These are phyloP conservation scores for Pyrenochaeta sp. DNA, from an alignment of 2,329 filamentous ascomycete genomes.

Conservation along the genomic window DNA sequence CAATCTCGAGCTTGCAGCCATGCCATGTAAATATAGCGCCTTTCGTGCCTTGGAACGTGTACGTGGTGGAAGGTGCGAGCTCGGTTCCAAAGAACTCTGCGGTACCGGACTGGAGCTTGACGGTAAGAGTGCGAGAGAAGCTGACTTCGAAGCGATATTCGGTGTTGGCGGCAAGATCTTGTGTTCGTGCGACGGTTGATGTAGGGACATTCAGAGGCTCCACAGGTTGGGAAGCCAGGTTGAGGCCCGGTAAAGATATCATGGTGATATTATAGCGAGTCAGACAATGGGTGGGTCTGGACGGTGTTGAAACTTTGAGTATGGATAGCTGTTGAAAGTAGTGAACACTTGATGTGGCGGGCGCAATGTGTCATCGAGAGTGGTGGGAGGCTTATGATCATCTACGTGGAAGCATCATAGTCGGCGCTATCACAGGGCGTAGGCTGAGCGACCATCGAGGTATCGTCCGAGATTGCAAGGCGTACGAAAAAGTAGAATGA, in stretches of 20 bases:
- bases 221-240: constrained; percentile 47
- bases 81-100: constrained; percentile 97
- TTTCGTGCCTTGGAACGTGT: constrained; percentile 83
- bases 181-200: constrained; percentile 42
- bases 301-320: background rate
- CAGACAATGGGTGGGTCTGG: background rate
- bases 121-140: constrained; percentile 44
- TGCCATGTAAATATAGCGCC: constrained; percentile 92
- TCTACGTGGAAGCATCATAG: no score
- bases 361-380: background rate
- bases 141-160: constrained; percentile 56
- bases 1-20: constrained; percentile 85
- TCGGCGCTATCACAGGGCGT: no score
- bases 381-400: no score
- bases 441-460: background rate
- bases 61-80: constrained; percentile 80
- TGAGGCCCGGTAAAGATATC: constrained; percentile 58
- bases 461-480: background rate
- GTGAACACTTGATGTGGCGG: background rate
- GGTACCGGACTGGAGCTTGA: constrained; percentile 77
- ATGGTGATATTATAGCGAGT: constrained; percentile 21
- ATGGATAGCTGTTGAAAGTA: background rate
- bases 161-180: constrained; percentile 55
- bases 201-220: constrained; percentile 33
- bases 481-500: background rate